Evolutionary conservation across 2,329 filamentous ascomycete genomes (phyloP).

Genomic region (Colletotrichum cordylinicola): DNA sequence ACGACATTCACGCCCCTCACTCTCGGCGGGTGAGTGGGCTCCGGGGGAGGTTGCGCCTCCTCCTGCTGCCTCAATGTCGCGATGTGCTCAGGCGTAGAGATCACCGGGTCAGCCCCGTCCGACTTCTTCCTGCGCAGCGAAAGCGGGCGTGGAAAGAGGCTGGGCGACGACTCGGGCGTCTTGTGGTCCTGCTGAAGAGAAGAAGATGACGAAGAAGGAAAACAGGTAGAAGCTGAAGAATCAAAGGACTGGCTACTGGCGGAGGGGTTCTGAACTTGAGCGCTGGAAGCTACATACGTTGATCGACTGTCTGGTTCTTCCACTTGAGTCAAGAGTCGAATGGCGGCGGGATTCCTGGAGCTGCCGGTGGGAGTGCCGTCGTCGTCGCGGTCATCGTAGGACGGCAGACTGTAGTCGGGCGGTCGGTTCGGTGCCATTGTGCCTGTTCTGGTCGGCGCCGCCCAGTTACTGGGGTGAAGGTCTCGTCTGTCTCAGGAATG

Average conservation of each 20-base stretch:
- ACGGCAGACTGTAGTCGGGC: constrained; percentile 62
- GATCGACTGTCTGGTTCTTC: constrained; percentile 59
- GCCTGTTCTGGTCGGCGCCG: not conserved
- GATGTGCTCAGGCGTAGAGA: constrained; percentile 40
- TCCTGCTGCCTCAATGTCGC: constrained; percentile 43
- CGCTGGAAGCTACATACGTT: constrained; percentile 53
- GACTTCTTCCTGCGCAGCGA: constrained; percentile 19
- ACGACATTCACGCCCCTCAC: not conserved
- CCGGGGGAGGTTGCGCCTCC: constrained; percentile 27
- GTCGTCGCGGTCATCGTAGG: constrained; percentile 61
- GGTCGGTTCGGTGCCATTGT: constrained; percentile 58
- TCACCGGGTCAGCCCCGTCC: constrained; percentile 21
- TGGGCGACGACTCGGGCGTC: constrained; percentile 20
- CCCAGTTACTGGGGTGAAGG: constrained; percentile 11
- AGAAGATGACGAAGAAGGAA: constrained; percentile 1
- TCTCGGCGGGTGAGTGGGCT: not conserved
- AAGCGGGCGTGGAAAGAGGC: constrained; percentile 28
- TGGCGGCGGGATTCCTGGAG: constrained; percentile 53
- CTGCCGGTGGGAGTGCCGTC: constrained; percentile 48
- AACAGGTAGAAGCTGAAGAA: not conserved
- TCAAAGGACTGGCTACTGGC: not conserved
- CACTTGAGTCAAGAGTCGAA: constrained; percentile 67
- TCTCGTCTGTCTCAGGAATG: not conserved
- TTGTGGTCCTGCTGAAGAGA: constrained; percentile 22
- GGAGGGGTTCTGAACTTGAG: not conserved